A percentile compares a stretch with the other conserved stretches of the same genome.
These are phyloP conservation scores for Lagerstroemia fauriei DNA, from an alignment of 441 rosid genomes.

Conservation along the genomic window DNA sequence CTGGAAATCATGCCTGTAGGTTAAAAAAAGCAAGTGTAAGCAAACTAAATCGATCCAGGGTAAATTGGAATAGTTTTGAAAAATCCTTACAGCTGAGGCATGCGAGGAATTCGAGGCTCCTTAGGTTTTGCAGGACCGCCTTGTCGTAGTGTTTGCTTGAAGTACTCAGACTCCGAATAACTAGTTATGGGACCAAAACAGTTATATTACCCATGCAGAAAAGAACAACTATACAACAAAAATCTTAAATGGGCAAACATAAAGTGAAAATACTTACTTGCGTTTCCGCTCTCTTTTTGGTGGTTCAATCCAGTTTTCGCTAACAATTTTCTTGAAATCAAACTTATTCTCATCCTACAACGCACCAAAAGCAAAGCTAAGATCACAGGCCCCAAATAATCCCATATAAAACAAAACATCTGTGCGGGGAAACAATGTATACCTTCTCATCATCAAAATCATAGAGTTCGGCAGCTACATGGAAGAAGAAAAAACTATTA, in stretches of 20 bases:
- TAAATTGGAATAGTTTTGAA: constrained; percentile 16
- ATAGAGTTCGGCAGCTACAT: constrained; percentile 79
- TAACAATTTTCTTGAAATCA: constrained; percentile 90
- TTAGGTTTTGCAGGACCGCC: constrained; percentile 93
- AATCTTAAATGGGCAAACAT: not conserved
- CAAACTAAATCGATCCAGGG: not conserved
- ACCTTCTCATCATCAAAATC: constrained; percentile 89
- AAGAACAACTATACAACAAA: constrained; percentile 9
- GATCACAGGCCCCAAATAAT: not conserved
- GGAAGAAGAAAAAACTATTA: constrained; percentile 14
- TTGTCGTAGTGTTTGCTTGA: constrained; percentile 95
- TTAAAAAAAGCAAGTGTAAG: constrained; percentile 10
- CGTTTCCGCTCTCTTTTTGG: constrained; percentile 99
- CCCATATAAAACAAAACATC: not conserved
- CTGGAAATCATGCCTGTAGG: constrained; percentile 88
- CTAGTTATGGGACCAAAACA: constrained; percentile 38
- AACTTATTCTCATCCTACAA: constrained; percentile 80
- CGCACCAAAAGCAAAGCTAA: constrained; percentile 26
- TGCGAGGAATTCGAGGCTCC: constrained; percentile 98
- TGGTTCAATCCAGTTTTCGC: constrained; percentile 98
- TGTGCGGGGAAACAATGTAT: not conserved
- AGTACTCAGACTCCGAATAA: constrained; percentile 98
- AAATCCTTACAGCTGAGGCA: constrained; percentile 86
- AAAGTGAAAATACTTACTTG: constrained; percentile 56
- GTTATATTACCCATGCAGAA: not conserved